Conservation (phyloP, 2,329 filamentous ascomycete genomes). For the Xylogone sp. region DNA sequence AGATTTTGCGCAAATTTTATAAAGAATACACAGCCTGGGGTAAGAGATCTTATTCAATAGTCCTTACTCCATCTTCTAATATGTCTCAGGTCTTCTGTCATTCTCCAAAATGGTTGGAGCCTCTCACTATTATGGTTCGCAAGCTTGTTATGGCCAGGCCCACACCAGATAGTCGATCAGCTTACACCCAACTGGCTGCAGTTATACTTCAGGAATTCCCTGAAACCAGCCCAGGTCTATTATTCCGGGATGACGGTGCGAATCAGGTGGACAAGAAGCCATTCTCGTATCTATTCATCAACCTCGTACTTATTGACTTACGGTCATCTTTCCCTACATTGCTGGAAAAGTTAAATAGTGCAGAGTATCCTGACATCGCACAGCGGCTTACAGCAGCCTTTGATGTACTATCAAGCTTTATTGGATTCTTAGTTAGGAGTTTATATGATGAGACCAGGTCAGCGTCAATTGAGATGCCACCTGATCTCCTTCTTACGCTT, state of each 20-base stretch:
- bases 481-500: slow-evolving; percentile 58
- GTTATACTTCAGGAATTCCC: slow-evolving; percentile 55
- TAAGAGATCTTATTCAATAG: slow-evolving; percentile 27
- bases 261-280: slow-evolving; percentile 39
- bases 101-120: slow-evolving; percentile 51
- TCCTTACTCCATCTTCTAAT: slow-evolving; percentile 4
- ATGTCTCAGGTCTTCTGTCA: slow-evolving; percentile 40
- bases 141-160: slow-evolving; percentile 52
- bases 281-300: slow-evolving; percentile 59
- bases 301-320: slow-evolving; percentile 63
- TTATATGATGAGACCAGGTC: slow-evolving; percentile 42
- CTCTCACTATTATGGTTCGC: slow-evolving; percentile 44
- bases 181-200: slow-evolving; percentile 56
- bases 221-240: slow-evolving; percentile 36
- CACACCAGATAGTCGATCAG: slow-evolving; percentile 49
- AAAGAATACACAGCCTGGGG: slow-evolving; percentile 43
- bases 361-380: slow-evolving; percentile 46
- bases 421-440: slow-evolving; percentile 52
- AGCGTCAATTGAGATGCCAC: slow-evolving; percentile 42
- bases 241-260: slow-evolving; percentile 45
- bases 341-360: slow-evolving; percentile 52
- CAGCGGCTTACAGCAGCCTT: slow-evolving; percentile 56
- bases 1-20: slow-evolving; percentile 52
- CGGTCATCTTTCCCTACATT: slow-evolving; percentile 59
- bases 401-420: slow-evolving; percentile 57